Base-by-base conservation (phyloP, 345 rosid genomes). In the Populus pruinosa region DNA sequence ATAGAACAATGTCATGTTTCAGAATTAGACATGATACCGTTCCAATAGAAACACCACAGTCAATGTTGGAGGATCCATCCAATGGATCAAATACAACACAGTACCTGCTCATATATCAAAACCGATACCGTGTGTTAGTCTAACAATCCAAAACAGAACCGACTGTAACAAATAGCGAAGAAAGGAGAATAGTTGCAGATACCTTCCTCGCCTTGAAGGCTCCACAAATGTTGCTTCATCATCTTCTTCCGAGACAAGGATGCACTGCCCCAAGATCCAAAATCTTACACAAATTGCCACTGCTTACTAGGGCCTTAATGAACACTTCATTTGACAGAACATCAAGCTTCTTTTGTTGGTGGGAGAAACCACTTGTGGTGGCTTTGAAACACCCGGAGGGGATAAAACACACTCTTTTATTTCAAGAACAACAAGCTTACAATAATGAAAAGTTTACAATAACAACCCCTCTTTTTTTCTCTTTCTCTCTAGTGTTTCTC, bases 21-120 rank as follows among this genome's bases (percentile, higher is more conserved):
- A 29, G 38, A 75, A 63, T 64, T 64, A 76, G 71, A 73, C 55
- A 67, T 33, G 84, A 67, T 89, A 95, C 99, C 16, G 99, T 93
- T 85, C 99, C 99, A 84, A 96, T 96, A 66, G 98, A 91, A 75
- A 96, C 99, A 33, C 94, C 99, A 70, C 99, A 96, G 78, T 96
- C 98, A 41, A 96, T 96, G 87, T 96, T 96, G 59, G 99, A 96
- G 56, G 98, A 96, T 43, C 99, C 99, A 86, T 93, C 99, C 86
- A 96, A 86, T 13, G 99, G 98, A 91, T 96, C 99, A 71, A 96
- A 96, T 80, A 88, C 95, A 85, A 93, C 98, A 81, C 94, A 89
- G 78, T 96, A 96, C 88, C 98, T 93, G 87, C 78, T 62, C 21
- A 33, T 13, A 73, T 73, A n/a, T 2, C 53, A 8, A 68, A 49